Conservation (phyloP, 176 grass and related monocot genomes). For the Melocanna baccifera region DNA sequence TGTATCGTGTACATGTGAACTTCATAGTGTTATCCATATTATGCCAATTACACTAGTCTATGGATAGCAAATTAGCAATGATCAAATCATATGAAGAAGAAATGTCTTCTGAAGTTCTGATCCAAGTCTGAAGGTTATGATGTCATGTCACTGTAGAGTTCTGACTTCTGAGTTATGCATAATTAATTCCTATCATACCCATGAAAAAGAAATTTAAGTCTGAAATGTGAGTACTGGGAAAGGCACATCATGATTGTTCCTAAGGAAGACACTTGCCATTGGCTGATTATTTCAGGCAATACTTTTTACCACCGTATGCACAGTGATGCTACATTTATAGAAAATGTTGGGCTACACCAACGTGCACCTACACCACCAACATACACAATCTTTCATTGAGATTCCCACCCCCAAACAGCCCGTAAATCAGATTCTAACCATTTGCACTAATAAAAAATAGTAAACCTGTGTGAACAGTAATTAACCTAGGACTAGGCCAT, state of each 20-base stretch:
- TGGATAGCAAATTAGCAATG: background rate
- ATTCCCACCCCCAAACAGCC: too few relatives aligned
- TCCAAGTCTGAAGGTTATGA: background rate
- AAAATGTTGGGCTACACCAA: too few relatives aligned
- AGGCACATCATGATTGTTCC: background rate
- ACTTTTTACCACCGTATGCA: constrained; percentile 10
- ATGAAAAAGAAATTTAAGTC: constrained; percentile 1
- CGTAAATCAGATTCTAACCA: too few relatives aligned
- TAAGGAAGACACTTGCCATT: background rate
- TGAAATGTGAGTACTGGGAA: background rate
- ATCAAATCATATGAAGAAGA: background rate
- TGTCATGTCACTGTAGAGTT: background rate
- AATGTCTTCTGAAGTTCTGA: background rate
- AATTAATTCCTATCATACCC: background rate
- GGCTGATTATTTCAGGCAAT: background rate
- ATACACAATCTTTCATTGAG: too few relatives aligned
- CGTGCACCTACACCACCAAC: too few relatives aligned
- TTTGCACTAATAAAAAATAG: too few relatives aligned
- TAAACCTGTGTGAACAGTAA: too few relatives aligned
- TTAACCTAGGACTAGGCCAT: too few relatives aligned
- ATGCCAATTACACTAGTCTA: background rate
- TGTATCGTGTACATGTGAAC: background rate
- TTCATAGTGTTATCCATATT: constrained; percentile 3
- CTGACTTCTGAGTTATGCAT: background rate
- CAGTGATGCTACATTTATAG: background rate